Conservation (phyloP, 2,329 filamentous ascomycete genomes). For the Dryadomyces quercus-mongolicae region DNA sequence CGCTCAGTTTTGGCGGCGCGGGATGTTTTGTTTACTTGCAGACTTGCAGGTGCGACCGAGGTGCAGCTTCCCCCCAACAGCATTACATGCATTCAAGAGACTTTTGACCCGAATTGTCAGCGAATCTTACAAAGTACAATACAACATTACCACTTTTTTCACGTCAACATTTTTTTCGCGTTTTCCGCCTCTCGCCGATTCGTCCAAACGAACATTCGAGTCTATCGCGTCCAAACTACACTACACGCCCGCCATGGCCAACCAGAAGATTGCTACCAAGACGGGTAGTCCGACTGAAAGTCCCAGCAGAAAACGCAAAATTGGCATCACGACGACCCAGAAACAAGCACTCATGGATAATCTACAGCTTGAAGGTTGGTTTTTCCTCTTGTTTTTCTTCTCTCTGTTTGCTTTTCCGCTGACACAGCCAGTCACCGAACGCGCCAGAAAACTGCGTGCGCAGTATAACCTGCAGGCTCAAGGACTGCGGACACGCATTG, state of each 20-base stretch:
- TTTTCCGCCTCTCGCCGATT: not conserved
- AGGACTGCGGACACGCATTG: conserved; percentile 72
- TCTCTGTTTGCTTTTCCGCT: not conserved
- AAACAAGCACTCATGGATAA: conserved; percentile 87
- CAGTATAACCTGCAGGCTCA: conserved; percentile 84
- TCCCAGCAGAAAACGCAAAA: conserved; percentile 49
- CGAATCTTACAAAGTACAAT: not conserved
- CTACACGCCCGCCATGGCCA: conserved; percentile 12
- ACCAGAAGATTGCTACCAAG: conserved; percentile 21
- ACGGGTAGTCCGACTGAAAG: conserved; percentile 31
- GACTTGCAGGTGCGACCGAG: not conserved
- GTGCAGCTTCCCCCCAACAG: not conserved
- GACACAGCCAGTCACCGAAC: conserved; percentile 61
- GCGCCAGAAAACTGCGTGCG: conserved; percentile 74
- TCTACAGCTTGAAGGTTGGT: conserved; percentile 73
- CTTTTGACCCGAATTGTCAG: not conserved
- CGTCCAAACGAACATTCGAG: conserved; percentile 32
- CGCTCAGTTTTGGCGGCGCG: not conserved
- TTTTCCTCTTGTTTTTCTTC: not conserved
- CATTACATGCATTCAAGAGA: not conserved
- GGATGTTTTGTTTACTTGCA: conserved; percentile 10
- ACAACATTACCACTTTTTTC: not conserved
- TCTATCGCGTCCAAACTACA: conserved; percentile 19
- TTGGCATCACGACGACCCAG: conserved; percentile 54
- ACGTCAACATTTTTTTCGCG: no score